Conservation (phyloP, 202 grass and related monocot genomes). For the Brachypodium distachyon region DNA sequence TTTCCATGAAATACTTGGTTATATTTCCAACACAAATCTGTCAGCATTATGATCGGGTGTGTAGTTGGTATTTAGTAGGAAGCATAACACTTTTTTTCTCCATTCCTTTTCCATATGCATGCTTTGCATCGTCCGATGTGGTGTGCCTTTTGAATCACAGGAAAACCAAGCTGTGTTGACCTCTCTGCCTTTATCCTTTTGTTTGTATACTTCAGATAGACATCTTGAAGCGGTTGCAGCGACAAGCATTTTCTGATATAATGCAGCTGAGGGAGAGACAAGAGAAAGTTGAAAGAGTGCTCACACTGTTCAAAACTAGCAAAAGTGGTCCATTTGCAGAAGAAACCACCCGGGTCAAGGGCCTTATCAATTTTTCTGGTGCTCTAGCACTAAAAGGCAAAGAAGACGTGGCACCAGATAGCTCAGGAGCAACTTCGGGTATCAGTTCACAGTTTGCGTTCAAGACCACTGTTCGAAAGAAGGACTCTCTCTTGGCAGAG, state of each 20-base stretch:
- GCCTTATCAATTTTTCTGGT: conserved; percentile 44
- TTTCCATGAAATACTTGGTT: neutral
- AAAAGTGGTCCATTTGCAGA: conserved; percentile 53
- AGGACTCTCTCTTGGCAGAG: conserved; percentile 63
- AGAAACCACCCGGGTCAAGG: conserved; percentile 56
- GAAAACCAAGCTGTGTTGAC: neutral
- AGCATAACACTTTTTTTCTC: neutral
- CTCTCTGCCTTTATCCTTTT: neutral
- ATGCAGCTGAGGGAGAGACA: conserved; percentile 85
- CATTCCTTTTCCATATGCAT: neutral
- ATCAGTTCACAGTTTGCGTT: conserved; percentile 66
- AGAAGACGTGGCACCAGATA: neutral
- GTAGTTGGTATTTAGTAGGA: neutral
- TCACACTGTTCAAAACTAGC: conserved; percentile 35
- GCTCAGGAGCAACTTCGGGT: conserved; percentile 34
- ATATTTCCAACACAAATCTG: neutral
- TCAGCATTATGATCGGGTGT: neutral
- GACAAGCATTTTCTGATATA: conserved; percentile 66
- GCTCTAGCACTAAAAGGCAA: conserved; percentile 12
- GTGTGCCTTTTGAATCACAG: neutral
- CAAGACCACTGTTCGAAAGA: conserved; percentile 53
- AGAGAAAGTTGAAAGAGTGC: conserved; percentile 68
- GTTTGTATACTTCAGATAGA: conserved; percentile 39
- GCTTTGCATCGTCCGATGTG: neutral
- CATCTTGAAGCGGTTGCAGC: conserved; percentile 71